Evolutionary conservation across 371 early-diverging fungal genomes (phyloP).

Genomic region (Mucor velutinosus): DNA sequence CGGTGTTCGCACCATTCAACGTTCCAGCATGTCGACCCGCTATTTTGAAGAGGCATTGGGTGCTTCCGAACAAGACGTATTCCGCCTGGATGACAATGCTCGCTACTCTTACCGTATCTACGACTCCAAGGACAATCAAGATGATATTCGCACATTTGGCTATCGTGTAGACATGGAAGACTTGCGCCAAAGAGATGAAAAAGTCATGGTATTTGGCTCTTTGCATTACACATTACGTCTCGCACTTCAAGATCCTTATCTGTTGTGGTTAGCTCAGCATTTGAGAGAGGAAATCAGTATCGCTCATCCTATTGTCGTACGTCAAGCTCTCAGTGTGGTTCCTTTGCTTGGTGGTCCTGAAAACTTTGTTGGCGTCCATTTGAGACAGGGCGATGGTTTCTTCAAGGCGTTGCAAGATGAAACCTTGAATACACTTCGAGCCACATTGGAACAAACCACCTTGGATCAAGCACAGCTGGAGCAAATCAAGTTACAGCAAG

Average conservation of each 20-base stretch:
- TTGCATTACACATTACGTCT: slow-evolving; percentile 44
- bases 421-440: slow-evolving; percentile 32
- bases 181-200: slow-evolving; percentile 34
- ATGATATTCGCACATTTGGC: slow-evolving; percentile 23
- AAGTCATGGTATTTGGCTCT: slow-evolving; percentile 49
- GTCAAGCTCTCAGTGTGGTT: slow-evolving; percentile 29
- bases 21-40: slow-evolving; percentile 29
- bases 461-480: not conserved
- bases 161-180: slow-evolving; percentile 39
- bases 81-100: slow-evolving; percentile 32
- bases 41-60: slow-evolving; percentile 26
- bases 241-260: slow-evolving; percentile 22
- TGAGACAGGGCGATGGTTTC: slow-evolving; percentile 50
- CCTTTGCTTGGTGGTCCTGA: slow-evolving; percentile 43
- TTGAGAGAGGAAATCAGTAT: slow-evolving; percentile 34
- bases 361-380: slow-evolving; percentile 43
- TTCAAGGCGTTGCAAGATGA: slow-evolving; percentile 31
- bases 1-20: slow-evolving; percentile 36
- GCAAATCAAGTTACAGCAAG: not conserved
- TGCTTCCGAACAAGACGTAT: slow-evolving; percentile 22
- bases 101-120: slow-evolving; percentile 54
- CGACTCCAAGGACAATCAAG: slow-evolving; percentile 29
- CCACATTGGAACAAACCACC: slow-evolving; percentile 22
- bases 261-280: slow-evolving; percentile 25
- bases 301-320: slow-evolving; percentile 37